A percentile compares a stretch with the other conserved stretches of the same genome.
phyloP scores from a whole-genome alignment of 108 stramenopile species.

The Schizochytrium sp. region DNA sequence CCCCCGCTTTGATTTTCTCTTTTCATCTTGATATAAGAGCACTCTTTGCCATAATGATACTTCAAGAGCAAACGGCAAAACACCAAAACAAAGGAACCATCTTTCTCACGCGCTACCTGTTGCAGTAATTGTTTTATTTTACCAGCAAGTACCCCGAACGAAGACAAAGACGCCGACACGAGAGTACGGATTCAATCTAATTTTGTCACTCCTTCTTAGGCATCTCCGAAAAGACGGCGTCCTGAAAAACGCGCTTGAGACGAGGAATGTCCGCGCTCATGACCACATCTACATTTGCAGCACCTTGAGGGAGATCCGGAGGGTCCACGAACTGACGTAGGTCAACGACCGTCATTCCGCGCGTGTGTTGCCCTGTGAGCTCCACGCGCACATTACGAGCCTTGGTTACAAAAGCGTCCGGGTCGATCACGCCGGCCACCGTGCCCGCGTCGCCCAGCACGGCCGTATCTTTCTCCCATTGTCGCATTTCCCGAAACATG shows the following conservation, averaged over 20 bases:
- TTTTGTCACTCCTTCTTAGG: no score
- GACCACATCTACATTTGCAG: neutral
- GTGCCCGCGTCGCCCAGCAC: slow-evolving; percentile 10
- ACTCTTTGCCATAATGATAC: no score
- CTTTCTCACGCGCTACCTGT: no score
- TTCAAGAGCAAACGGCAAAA: no score
- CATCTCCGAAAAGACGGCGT: neutral
- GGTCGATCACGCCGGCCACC: neutral
- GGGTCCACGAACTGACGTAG: neutral
- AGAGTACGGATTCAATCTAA: no score
- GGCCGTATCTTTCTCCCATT: slow-evolving; percentile 4
- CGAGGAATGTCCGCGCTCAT: neutral
- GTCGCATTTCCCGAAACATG: neutral
- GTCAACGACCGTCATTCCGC: slow-evolving; percentile 4
- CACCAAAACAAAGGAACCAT: no score
- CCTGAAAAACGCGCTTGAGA: neutral
- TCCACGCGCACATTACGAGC: neutral
- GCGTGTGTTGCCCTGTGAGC: neutral
- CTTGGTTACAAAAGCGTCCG: neutral
- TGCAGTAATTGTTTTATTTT: no score
- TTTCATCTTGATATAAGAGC: no score
- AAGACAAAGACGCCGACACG: no score
- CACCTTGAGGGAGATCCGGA: neutral
- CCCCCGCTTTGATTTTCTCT: no score
- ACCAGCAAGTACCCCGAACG: no score